These are phyloP conservation scores for Vanderwaltozyma tropicalis DNA, from an alignment of 805 yeast genomes.

Conservation along the genomic window DNA sequence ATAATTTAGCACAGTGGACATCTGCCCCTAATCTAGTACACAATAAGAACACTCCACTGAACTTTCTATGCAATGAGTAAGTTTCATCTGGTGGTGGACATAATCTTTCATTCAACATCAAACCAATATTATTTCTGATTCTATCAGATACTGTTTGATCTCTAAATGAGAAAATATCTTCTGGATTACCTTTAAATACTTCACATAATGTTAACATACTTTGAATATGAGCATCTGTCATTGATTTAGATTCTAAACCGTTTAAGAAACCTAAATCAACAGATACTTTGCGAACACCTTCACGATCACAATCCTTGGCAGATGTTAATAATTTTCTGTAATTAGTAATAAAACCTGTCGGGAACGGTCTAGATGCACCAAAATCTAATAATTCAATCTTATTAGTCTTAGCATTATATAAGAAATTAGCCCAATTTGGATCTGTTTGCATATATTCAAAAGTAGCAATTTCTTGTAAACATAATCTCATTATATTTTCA, in stretches of 20 bases:
- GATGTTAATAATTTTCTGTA: conserved; percentile 67
- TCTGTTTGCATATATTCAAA: conserved; percentile 95
- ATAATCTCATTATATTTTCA: conserved; percentile 73
- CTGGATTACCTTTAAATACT: conserved; percentile 55
- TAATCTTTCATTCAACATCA: conserved; percentile 84
- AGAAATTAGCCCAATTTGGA: conserved; percentile 97
- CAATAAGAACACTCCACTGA: conserved; percentile 84
- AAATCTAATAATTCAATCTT: conserved; percentile 84
- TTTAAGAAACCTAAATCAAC: conserved; percentile 76
- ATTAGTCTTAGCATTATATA: conserved; percentile 60
- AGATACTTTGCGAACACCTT: conserved; percentile 53
- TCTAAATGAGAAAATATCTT: conserved; percentile 52
- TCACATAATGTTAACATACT: conserved; percentile 87
- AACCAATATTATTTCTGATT: conserved; percentile 74
- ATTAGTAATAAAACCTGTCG: conserved; percentile 52
- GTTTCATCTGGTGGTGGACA: conserved; percentile 99
- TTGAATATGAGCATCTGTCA: conserved; percentile 88
- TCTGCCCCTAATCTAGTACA: conserved; percentile 78
- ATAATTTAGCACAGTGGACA: conserved; percentile 71
- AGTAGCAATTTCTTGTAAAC: conserved; percentile 73
- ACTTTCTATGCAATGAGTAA: conserved; percentile 87
- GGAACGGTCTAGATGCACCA: conserved; percentile 85
- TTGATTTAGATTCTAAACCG: conserved; percentile 76
- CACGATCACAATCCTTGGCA: conserved; percentile 60
- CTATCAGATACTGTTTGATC: conserved; percentile 89